Base-by-base conservation (phyloP, 2,329 filamentous ascomycete genomes). In the Paecilomyces variotii region DNA sequence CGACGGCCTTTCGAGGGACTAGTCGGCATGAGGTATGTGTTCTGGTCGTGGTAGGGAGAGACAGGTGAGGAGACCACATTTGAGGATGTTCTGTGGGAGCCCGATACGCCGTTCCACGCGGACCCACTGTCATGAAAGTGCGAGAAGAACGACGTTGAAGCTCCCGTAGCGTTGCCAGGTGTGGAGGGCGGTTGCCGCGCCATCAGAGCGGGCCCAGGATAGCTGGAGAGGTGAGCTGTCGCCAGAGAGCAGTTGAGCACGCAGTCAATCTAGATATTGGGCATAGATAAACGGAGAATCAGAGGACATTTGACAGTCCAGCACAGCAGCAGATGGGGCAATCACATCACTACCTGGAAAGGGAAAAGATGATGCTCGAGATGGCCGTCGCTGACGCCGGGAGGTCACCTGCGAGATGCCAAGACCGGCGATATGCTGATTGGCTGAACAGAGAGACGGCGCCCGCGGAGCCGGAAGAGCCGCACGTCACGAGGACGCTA, bases 21-120 rank as follows among this genome's bases (percentile, higher is more conserved):
- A 69, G 90, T 89, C 19, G 91, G 88, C 90, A 97, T 94, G 69
- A 96, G 86, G 78, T 93, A 96, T 26, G 92, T 91, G 70, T 89
- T 90, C 76, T 54, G 82, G 75, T 61, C 76, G 76, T 80, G 81
- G 54, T 80, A 79, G 55, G 76, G 68, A 56, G 66, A 69, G 64
- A 72, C 73, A 62, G 62, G 57, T 58, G 63, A 59, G 32, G 64
- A 62, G 59, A 67, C 68, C 56, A 63, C 61, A 57, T 65, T 65
- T 57, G 66, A 66, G 62, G 60, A 32, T 32, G 30, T 55, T 57
- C 67, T 64, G 53, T 65, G 67, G 65, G 68, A 68, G 64, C 66
- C 62, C 39, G 65, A 54, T 32, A 60, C 27, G 30, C 52, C 51
- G 53, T 59, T 57, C 68, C 64, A 70, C 56, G 60, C 57, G 58